phyloP scores from a whole-genome alignment of 2,329 filamentous ascomycete species.

The Tolypocladium amazonense region DNA sequence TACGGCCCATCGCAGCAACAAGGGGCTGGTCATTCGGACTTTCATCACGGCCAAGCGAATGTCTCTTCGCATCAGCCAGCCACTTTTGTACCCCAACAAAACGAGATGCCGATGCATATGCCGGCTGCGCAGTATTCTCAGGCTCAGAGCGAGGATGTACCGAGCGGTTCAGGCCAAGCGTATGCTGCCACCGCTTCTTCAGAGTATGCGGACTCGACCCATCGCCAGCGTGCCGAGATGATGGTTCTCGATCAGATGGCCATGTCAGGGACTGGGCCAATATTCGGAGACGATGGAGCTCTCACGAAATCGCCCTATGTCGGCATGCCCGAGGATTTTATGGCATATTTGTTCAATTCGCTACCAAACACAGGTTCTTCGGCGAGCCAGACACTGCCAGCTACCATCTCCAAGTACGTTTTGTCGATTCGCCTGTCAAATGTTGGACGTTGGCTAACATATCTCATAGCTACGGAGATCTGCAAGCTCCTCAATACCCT shows the following conservation, averaged over 20 bases:
- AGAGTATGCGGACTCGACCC: slow-evolving; percentile 36
- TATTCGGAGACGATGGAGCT: slow-evolving; percentile 76
- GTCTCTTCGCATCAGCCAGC: slow-evolving; percentile 33
- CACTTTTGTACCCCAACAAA: slow-evolving; percentile 47
- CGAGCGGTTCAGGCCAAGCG: slow-evolving; percentile 23
- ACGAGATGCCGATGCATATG: slow-evolving; percentile 51
- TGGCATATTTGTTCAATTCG: slow-evolving; percentile 69
- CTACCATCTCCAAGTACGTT: slow-evolving; percentile 35
- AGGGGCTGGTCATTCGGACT: slow-evolving; percentile 36
- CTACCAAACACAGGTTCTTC: slow-evolving; percentile 13
- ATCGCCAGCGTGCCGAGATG: slow-evolving; percentile 40
- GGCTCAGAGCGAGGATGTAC: slow-evolving; percentile 12
- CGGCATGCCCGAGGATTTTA: slow-evolving; percentile 77
- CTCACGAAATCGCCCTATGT: slow-evolving; percentile 73
- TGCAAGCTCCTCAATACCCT: slow-evolving; percentile 28
- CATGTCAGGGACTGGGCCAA: slow-evolving; percentile 61
- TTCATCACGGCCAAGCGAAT: slow-evolving; percentile 28
- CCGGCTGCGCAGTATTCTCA: slow-evolving; percentile 47
- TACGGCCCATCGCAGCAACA: slow-evolving; percentile 43
- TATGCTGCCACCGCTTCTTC: slow-evolving; percentile 25
- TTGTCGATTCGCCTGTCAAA: slow-evolving; percentile 3
- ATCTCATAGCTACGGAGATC: slow-evolving; percentile 38
- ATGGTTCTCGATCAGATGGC: slow-evolving; percentile 53
- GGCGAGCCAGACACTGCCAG: slow-evolving; percentile 35
- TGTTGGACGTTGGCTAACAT: slow-evolving; percentile 11